Evolutionary conservation across 228 moss, liverwort and hornwort species (phyloP), one percentile per base, ranked within the genome.

Genomic region (Sphagnum fallax): DNA sequence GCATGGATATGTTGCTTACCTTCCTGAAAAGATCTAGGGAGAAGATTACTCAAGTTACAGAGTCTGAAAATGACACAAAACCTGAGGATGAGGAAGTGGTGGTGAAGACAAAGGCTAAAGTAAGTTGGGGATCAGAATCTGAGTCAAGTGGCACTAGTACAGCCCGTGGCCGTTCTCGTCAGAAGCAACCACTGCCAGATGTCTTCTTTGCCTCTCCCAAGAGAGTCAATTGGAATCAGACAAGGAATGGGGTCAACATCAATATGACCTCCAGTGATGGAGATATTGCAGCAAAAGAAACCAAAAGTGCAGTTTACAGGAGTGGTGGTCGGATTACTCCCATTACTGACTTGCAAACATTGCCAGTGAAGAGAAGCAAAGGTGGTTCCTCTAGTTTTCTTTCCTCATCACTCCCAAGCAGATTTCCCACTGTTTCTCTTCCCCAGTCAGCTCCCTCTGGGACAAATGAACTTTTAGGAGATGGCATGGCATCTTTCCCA

Each of bases 1-100:
- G 80, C 64, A 75, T 78, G 78, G 84, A 84, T 58, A 78, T 78
- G 77, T 15, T 80, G 57, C 80, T 80, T 15, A 63, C 69, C n/a
- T 80, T 84, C 55, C 48, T 84, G 53, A 80, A 80, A 61, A 71
- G 59, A 62, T 75, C 75, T 4, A 73, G 63, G 66, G 72, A 66
- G 52, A 72, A 75, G 63, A 48, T 65, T 73, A 52, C 67, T 72
- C 64, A 67, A 52, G 65, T 62, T 49, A 6, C 64, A 14, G 58
- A n/a, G 4, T 61, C 62, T 69, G 32, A 47, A 48, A 49, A 67
- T 11, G 55, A 51, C 8, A 53, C 49, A 51, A 77, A 67, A 65
- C 16, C 65, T 7, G 75, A 80, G 52, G 75, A 75, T 16, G 73
- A 79, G 14, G 70, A 79, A 53, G 63, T 62, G 51, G 69, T 65